These are phyloP conservation scores for Pontederia paniculata DNA, from an alignment of 176 grass and related monocot genomes.

Conservation along the genomic window DNA sequence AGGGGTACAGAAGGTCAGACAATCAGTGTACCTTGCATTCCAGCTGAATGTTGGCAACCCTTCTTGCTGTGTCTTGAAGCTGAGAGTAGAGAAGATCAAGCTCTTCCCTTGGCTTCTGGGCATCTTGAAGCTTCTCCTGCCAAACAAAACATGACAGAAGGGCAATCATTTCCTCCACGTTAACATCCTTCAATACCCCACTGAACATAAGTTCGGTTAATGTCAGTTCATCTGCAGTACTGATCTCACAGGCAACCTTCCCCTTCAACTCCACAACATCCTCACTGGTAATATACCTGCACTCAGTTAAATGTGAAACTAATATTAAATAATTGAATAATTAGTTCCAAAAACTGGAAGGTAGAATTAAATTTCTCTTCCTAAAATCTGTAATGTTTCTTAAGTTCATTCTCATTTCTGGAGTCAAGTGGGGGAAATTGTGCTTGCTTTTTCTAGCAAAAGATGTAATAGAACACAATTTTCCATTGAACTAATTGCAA, in stretches of 20 bases:
- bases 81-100: conserved; percentile 54
- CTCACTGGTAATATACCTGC: conserved; percentile 42
- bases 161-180: conserved; percentile 77
- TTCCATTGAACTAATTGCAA: no score
- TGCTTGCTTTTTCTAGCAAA: no score
- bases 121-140: conserved; percentile 82
- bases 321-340: not conserved
- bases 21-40: conserved; percentile 68
- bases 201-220: conserved; percentile 90
- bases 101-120: conserved; percentile 70
- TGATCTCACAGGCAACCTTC: conserved; percentile 86
- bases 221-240: conserved; percentile 68
- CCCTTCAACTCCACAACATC: conserved; percentile 88
- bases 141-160: conserved; percentile 91
- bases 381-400: no score
- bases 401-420: no score
- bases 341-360: not conserved
- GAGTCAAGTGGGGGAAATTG: no score
- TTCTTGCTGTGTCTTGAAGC: conserved; percentile 35
- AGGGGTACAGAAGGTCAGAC: not conserved
- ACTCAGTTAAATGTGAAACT: not conserved
- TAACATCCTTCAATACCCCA: conserved; percentile 70
- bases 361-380: no score
- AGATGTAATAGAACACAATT: no score
- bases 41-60: conserved; percentile 35